phyloP scores from a whole-genome alignment of 768 basidiomycete species.

The Suillus plorans region DNA sequence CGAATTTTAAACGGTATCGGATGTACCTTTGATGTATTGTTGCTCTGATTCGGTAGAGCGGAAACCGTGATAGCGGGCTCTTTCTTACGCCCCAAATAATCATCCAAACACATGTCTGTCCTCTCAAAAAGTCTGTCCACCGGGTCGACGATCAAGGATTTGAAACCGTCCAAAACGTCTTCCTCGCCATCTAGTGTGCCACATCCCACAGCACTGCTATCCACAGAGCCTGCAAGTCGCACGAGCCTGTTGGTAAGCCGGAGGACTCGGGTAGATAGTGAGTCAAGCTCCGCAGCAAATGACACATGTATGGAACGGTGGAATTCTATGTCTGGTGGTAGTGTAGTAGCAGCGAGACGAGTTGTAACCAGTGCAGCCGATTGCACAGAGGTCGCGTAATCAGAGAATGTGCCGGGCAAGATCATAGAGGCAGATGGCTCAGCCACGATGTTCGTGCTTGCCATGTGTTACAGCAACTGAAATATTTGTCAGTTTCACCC shows the following conservation, averaged over 20 bases:
- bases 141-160: constrained; percentile 72
- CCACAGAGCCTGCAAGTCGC: constrained; percentile 45
- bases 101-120: constrained; percentile 83
- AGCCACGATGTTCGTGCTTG: not conserved
- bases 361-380: constrained; percentile 61
- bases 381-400: constrained; percentile 60
- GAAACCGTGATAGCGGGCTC: constrained; percentile 63
- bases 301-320: constrained; percentile 81
- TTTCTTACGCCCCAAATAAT: constrained; percentile 69
- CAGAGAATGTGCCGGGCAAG: constrained; percentile 41
- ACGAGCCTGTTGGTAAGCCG: constrained; percentile 66
- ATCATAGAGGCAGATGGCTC: constrained; percentile 7
- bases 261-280: constrained; percentile 64
- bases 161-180: constrained; percentile 83
- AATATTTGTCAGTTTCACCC: not conserved
- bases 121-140: constrained; percentile 86
- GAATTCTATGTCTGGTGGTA: constrained; percentile 81
- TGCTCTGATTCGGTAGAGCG: constrained; percentile 23
- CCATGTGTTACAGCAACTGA: not conserved
- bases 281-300: constrained; percentile 71
- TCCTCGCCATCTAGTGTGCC: constrained; percentile 63
- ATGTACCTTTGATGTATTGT: constrained; percentile 33
- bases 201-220: constrained; percentile 30
- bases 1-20: not conserved
- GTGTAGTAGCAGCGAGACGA: constrained; percentile 50